Base-by-base conservation (phyloP, 306 rosid genomes). In the Myrica gale region DNA sequence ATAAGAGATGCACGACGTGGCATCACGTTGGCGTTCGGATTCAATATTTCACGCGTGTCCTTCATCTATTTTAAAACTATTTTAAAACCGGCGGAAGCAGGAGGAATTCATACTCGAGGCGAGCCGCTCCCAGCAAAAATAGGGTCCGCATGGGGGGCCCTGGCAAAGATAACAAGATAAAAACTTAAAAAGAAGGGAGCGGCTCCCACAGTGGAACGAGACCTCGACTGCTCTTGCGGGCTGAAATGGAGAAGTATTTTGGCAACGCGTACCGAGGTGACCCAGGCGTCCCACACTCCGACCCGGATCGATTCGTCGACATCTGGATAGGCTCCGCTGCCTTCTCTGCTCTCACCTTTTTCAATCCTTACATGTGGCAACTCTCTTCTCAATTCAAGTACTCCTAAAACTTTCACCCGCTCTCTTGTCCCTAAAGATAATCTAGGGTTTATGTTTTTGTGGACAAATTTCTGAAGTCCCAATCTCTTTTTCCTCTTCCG, bases 241-340 rank as follows among this genome's bases (percentile, higher is more conserved):
- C 47, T 53, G 76, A 66, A 45, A 91, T 89, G 97, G 97, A 95
- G 87, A 95, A 92, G 92, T 92, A 90, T 58, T 95, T 92, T 76
- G 97, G 97, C 17, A 89, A 89, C 41, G 93, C 98, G 0, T 95
- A 92, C 71, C 82, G 98, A 1, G 98, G 97, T 55, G 98, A 95
- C 86, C 97, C 97, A 1, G 98, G 97, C 1, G 90, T 95, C 46
- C 97, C 97, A 3, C 98, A 90, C 21, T 69, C 93, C 3, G 95
- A 82, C 43, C 79, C 88, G 5, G 86, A 82, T 9, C 86, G 90
- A 4, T 95, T 92, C 81, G 80, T 73, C 20, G 88, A 84, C 84
- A 90, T 90, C 13, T 92, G 98, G 98, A 20, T 90, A 52, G 97
- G 97, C 0, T 79, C 92, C 12, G 85, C 88, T 57, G 79, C 83